Conservation (phyloP, 108 stramenopile genomes). For the Hondaea fermentalgiana region DNA sequence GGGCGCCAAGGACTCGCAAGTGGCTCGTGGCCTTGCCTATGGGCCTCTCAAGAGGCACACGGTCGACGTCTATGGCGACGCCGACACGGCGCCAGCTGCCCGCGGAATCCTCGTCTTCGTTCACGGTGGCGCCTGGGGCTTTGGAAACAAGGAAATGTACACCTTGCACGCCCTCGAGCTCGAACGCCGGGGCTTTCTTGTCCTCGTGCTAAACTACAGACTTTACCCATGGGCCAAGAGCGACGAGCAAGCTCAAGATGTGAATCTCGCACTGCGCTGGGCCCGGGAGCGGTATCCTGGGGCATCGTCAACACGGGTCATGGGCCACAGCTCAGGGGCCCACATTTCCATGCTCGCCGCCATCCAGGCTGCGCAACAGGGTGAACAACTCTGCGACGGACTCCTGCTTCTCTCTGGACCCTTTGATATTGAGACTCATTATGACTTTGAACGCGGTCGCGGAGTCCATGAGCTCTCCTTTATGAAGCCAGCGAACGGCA, state of each 20-base stretch:
- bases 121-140: background rate
- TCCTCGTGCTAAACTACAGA: background rate
- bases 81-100: background rate
- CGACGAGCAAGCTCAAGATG: background rate
- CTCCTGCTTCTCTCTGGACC: background rate
- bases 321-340: background rate
- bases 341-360: background rate
- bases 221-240: background rate
- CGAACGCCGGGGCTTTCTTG: background rate
- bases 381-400: background rate
- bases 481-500: background rate
- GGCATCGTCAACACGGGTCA: background rate
- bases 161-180: background rate
- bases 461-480: background rate
- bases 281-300: background rate
- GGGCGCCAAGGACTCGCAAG: background rate
- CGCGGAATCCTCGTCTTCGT: background rate
- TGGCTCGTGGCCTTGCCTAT: background rate
- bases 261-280: background rate
- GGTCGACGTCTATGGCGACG: background rate
- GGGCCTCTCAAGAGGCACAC: background rate
- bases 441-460: background rate
- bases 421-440: background rate
- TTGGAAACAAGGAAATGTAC: background rate
- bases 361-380: background rate